phyloP scores from a whole-genome alignment of 2,329 filamentous ascomycete species.

The Fusarium nanum region DNA sequence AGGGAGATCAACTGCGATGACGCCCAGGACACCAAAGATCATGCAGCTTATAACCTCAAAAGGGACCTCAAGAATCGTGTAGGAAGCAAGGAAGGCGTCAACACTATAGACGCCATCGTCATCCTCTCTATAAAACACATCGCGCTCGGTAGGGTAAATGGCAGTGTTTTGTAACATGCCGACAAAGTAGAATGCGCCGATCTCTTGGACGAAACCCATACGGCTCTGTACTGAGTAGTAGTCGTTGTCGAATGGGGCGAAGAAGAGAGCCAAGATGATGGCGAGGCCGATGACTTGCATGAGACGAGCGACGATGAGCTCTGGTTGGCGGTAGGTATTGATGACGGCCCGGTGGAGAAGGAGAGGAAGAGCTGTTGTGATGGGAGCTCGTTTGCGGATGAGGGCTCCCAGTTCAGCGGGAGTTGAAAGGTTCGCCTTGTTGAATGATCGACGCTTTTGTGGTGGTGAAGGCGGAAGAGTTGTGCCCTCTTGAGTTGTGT shows the following conservation, averaged over 20 bases:
- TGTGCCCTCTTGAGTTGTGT: neutral
- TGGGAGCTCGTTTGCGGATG: conserved; percentile 70
- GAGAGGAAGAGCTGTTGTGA: conserved; percentile 72
- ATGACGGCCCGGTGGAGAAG: conserved; percentile 74
- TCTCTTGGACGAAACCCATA: conserved; percentile 78
- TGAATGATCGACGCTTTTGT: conserved; percentile 55
- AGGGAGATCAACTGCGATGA: conserved; percentile 73
- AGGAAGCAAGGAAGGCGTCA: conserved; percentile 77
- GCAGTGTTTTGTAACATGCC: conserved; percentile 85
- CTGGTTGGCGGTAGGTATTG: conserved; percentile 75
- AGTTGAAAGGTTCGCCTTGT: conserved; percentile 65
- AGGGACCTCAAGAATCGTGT: conserved; percentile 76
- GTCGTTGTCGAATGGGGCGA: conserved; percentile 75
- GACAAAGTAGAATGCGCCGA: conserved; percentile 77
- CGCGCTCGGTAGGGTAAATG: conserved; percentile 76
- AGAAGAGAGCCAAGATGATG: conserved; percentile 74
- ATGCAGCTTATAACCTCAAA: conserved; percentile 76
- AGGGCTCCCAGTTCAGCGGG: conserved; percentile 79
- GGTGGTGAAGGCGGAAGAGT: conserved; percentile 11
- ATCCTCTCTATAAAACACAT: conserved; percentile 82
- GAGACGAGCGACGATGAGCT: conserved; percentile 71
- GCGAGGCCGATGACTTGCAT: conserved; percentile 75
- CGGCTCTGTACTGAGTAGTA: conserved; percentile 78
- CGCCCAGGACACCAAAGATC: conserved; percentile 72
- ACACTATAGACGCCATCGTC: conserved; percentile 78